A percentile compares a stretch with the other conserved stretches of the same genome.
These are phyloP conservation scores for Solanum sitiens DNA, from an alignment of 257 asterid genomes.

Conservation along the genomic window DNA sequence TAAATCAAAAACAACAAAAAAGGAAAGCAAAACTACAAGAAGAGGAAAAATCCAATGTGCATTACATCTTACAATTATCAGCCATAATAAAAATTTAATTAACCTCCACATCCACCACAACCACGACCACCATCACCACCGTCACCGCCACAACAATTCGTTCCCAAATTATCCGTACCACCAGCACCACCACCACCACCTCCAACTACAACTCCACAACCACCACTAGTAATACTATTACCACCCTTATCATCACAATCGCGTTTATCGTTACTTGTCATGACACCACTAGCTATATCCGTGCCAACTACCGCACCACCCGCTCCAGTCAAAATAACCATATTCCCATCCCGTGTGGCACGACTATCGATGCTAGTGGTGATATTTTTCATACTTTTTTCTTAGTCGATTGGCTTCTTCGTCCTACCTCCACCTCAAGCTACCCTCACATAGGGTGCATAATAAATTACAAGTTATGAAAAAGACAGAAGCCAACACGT, in stretches of 20 bases:
- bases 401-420: neutral
- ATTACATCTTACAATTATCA: neutral
- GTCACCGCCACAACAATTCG: neutral
- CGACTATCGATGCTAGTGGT: neutral
- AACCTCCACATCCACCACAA: no score
- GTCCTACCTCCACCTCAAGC: neutral
- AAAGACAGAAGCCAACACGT: neutral
- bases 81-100: neutral
- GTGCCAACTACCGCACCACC: conserved; percentile 28
- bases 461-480: neutral
- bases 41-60: neutral
- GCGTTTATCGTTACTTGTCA: neutral
- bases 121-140: neutral
- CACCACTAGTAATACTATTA: neutral
- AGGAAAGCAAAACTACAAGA: neutral
- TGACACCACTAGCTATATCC: conserved; percentile 5
- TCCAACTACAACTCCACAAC: neutral
- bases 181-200: neutral
- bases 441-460: neutral
- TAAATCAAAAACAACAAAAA: neutral
- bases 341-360: neutral
- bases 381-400: neutral
- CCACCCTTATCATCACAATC: neutral
- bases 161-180: neutral
- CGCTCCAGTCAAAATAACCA: neutral